These are phyloP conservation scores for Sugiyamaella chiloensis DNA, from an alignment of 805 yeast genomes.

Conservation along the genomic window DNA sequence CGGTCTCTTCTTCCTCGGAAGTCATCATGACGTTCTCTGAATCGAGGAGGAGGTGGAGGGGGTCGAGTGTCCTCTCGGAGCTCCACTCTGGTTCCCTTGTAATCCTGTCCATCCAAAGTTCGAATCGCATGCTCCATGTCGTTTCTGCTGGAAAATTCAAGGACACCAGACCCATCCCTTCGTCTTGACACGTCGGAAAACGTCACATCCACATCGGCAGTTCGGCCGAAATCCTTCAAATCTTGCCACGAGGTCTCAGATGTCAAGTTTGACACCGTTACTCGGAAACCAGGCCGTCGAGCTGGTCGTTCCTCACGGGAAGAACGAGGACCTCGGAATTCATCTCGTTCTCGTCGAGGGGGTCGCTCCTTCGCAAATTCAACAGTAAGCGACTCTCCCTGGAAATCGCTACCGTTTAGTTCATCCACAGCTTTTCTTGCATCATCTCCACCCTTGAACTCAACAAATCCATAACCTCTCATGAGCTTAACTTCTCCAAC, in stretches of 20 bases:
- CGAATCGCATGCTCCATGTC: conserved; percentile 69
- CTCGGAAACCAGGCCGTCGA: conserved; percentile 23
- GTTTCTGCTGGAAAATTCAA: conserved; percentile 49
- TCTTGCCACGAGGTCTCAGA: conserved; percentile 49
- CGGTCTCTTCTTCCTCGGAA: conserved; percentile 40
- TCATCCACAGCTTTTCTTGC: conserved; percentile 31
- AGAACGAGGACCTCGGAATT: conserved; percentile 25
- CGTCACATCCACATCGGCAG: conserved; percentile 43
- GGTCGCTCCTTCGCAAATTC: conserved; percentile 36
- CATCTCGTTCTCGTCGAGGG: conserved; percentile 24
- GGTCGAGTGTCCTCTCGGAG: conserved; percentile 66
- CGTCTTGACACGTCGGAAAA: conserved; percentile 37
- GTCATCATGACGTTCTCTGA: conserved; percentile 21
- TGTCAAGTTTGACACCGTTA: conserved; percentile 28
- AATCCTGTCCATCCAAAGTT: conserved; percentile 66
- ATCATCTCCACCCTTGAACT: conserved; percentile 30
- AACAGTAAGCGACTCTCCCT: conserved; percentile 34
- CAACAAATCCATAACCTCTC: conserved; percentile 37
- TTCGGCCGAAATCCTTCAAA: conserved; percentile 64
- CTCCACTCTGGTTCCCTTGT: conserved; percentile 60
- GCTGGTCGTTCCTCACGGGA: conserved; percentile 22
- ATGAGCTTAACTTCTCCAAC: conserved; percentile 56
- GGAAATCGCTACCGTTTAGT: conserved; percentile 31
- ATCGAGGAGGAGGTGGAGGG: conserved; percentile 38
- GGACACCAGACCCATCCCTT: conserved; percentile 36